Conservation (phyloP, 2,329 filamentous ascomycete species). For the Fusarium torreyae region DNA sequence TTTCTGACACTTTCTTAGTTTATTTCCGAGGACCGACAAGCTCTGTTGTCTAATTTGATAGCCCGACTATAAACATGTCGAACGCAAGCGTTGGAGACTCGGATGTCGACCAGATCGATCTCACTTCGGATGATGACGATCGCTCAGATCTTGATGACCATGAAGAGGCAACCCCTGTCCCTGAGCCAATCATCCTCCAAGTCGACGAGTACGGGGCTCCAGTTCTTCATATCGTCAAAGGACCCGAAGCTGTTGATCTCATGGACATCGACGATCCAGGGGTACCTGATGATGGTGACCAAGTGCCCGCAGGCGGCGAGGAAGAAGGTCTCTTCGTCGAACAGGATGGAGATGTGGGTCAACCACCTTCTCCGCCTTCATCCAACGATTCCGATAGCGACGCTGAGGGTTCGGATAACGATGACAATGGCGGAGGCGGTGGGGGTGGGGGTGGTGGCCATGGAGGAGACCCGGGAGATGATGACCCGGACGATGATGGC, state of each 20-base stretch:
- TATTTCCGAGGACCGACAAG: not conserved
- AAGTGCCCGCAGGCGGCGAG: not conserved
- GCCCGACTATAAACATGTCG: conserved; percentile 18
- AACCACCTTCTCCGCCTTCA: conserved; percentile 1
- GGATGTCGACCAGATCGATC: conserved; percentile 17
- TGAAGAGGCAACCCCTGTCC: not conserved
- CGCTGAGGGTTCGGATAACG: not conserved
- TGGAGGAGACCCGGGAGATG: not conserved
- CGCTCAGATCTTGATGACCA: not conserved
- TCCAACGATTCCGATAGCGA: not conserved
- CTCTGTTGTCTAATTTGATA: not conserved
- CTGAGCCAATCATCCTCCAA: not conserved
- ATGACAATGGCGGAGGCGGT: not conserved
- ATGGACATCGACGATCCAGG: conserved; percentile 10
- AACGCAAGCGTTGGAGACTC: conserved; percentile 1
- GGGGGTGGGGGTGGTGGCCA: not conserved
- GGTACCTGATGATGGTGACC: not conserved
- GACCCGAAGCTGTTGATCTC: not conserved
- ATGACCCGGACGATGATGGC: not conserved
- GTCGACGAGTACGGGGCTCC: not conserved
- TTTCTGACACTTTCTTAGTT: not conserved
- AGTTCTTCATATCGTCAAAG: not conserved
- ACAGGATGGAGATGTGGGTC: not conserved
- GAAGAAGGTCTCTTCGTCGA: conserved; percentile 6
- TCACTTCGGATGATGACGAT: conserved; percentile 10